Percentiles rank a stretch among this genome's conserved stretches.
phyloP scores from a whole-genome alignment of 2,329 filamentous ascomycete species.

The Hortaea werneckii region DNA sequence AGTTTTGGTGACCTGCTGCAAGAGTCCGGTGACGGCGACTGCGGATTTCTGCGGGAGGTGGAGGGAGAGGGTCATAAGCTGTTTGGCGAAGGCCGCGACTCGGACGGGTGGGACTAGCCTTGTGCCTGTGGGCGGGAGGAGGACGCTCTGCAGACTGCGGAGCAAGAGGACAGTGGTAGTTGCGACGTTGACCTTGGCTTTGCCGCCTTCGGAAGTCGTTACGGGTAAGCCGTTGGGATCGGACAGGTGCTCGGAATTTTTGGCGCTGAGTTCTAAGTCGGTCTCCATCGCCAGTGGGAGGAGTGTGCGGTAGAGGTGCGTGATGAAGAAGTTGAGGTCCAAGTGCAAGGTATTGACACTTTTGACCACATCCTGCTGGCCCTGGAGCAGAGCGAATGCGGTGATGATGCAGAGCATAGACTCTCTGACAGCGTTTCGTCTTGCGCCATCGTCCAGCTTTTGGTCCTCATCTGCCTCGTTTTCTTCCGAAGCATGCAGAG shows the following conservation, averaged over 20 bases:
- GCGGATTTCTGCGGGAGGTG: constrained; percentile 86
- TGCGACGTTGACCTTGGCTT: constrained; percentile 76
- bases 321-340: constrained; percentile 90
- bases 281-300: constrained; percentile 68
- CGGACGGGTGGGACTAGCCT: constrained; percentile 69
- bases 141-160: constrained; percentile 69
- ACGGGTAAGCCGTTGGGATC: constrained; percentile 28
- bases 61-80: constrained; percentile 69
- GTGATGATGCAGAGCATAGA: constrained; percentile 90
- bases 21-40: constrained; percentile 65
- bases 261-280: constrained; percentile 73
- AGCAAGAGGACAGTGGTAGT: constrained; percentile 89
- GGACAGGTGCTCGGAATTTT: neutral
- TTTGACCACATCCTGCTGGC: constrained; percentile 74
- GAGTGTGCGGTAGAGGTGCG: constrained; percentile 81
- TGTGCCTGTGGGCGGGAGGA: constrained; percentile 65
- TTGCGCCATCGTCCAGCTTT: constrained; percentile 31
- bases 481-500: constrained; percentile 27
- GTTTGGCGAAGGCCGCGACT: constrained; percentile 87
- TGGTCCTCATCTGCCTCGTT: constrained; percentile 35
- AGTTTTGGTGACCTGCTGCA: constrained; percentile 68
- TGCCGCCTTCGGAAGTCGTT: constrained; percentile 49
- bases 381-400: constrained; percentile 88
- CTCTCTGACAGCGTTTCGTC: constrained; percentile 71
- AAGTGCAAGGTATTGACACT: constrained; percentile 72